Evolutionary conservation across 306 rosid species (phyloP).

Genomic region (Cyclanthera cordifolia): DNA sequence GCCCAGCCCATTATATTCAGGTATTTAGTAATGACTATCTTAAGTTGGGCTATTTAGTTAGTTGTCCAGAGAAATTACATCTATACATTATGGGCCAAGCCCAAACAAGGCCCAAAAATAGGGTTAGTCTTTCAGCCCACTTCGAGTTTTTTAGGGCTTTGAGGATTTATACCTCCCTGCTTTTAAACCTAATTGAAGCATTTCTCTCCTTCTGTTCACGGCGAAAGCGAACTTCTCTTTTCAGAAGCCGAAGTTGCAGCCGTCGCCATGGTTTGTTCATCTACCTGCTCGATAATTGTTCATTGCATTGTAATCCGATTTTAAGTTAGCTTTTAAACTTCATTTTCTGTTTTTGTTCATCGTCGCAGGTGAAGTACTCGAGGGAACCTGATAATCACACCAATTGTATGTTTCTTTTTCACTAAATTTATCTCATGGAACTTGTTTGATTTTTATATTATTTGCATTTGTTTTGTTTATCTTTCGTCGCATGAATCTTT

Average conservation of each 20-base stretch:
- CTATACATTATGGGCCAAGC: too few relatives aligned
- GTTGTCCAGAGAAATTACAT: too few relatives aligned
- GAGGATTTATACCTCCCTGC: not conserved
- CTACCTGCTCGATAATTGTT: not conserved
- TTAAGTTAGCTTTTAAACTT: not conserved
- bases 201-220: not conserved
- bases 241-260: not conserved
- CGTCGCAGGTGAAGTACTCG: conserved; percentile 80
- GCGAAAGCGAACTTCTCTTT: not conserved
- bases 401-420: conserved; percentile 38
- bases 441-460: not conserved
- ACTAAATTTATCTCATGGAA: not conserved
- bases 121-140: too few relatives aligned
- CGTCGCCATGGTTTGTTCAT: conserved; percentile 42
- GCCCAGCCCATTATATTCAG: too few relatives aligned
- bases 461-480: not conserved
- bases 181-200: not conserved
- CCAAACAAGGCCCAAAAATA: too few relatives aligned
- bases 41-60: too few relatives aligned
- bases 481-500: not conserved
- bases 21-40: too few relatives aligned
- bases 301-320: not conserved
- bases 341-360: not conserved
- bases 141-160: conserved; percentile 1
- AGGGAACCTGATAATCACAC: conserved; percentile 83